Evolutionary conservation across 768 basidiomycete species (phyloP).

Genomic region (Podaxis mareebaensis): DNA sequence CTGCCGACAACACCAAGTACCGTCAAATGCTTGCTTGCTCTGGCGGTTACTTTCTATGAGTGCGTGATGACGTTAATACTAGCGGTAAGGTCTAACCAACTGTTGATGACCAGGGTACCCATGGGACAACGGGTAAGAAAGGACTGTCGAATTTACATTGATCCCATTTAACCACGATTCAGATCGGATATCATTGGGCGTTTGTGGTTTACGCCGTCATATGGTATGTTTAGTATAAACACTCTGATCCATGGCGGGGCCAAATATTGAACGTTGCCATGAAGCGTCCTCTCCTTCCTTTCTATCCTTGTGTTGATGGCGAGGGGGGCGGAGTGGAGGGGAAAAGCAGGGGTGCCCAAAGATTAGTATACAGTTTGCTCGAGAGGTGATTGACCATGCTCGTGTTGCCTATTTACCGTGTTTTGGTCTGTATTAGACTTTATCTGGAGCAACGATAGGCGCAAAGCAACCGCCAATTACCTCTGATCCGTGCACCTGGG

Average conservation of each 20-base stretch:
- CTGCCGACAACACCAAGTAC: conserved; percentile 23
- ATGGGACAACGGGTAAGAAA: conserved; percentile 30
- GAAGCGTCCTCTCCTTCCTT: conserved; percentile 31
- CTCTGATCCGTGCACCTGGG: too few species aligned
- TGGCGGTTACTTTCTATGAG: conserved; percentile 39
- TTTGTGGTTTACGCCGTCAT: conserved; percentile 36
- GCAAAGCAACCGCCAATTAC: too few species aligned
- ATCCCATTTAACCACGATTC: neutral
- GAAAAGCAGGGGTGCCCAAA: neutral
- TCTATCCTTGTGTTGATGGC: conserved; percentile 34
- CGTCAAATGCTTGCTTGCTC: conserved; percentile 33
- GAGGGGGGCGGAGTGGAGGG: conserved; percentile 32
- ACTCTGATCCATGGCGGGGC: neutral
- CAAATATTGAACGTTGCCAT: neutral
- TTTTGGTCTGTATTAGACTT: too few species aligned
- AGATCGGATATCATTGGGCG: conserved; percentile 39
- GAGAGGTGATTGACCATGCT: neutral
- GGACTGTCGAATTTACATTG: neutral
- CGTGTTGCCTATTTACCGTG: neutral
- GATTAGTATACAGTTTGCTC: neutral
- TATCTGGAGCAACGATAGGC: too few species aligned
- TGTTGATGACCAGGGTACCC: conserved; percentile 27
- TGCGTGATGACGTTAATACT: conserved; percentile 16
- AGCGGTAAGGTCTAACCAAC: neutral
- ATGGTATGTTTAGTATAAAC: conserved; percentile 25